Evolutionary conservation across 106 monocot genomes (phyloP), one percentile per base, ranked within the genome.

Genomic region (Vanilla planifolia): DNA sequence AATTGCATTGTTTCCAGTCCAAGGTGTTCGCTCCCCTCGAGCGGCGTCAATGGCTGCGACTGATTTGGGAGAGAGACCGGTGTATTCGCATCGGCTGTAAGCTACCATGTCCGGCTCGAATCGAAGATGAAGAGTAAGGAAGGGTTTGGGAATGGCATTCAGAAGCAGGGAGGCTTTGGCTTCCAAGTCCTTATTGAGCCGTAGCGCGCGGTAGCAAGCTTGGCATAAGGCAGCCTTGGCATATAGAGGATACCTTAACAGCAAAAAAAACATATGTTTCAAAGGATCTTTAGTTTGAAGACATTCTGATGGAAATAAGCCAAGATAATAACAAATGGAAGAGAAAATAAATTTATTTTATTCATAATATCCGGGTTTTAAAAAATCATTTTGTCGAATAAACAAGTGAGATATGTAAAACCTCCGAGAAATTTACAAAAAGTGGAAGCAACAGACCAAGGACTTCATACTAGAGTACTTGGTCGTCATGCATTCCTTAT

Each of bases 61-160:
- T 5, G 90, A 86, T 9, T 39, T 14, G 19, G 77, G 34, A 37
- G 90, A 86, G 19, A 96, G 80, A 1, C 48, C 73, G 11, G 67
- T 26, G 52, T 95, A 95, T 14, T 78, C 47, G 29, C 95, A 95
- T 22, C 79, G 83, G 58, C 89, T 86, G 61, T 86, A 90, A 32
- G 90, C 95, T 2, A 90, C 95, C 95, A 96, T 90, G 72, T 96
- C 95, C 10, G 95, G 95, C 50, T 90, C 95, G 24, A 90, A 96
- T 40, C 95, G 70, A 13, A 96, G 95, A 33, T 96, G 95, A 5
- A 96, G 84, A 7, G 90, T 73, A 8, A 90, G 66, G 73, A 90
- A 96, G 26, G 95, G 95, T 66, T 90, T 87, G 2, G 95, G 95
- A 48, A 96, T 96, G 15, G 78, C 67, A 53, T 55, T 59, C 0